Base-by-base conservation (phyloP, 2,329 filamentous ascomycete species). In the Beauveria rudraprayagi region DNA sequence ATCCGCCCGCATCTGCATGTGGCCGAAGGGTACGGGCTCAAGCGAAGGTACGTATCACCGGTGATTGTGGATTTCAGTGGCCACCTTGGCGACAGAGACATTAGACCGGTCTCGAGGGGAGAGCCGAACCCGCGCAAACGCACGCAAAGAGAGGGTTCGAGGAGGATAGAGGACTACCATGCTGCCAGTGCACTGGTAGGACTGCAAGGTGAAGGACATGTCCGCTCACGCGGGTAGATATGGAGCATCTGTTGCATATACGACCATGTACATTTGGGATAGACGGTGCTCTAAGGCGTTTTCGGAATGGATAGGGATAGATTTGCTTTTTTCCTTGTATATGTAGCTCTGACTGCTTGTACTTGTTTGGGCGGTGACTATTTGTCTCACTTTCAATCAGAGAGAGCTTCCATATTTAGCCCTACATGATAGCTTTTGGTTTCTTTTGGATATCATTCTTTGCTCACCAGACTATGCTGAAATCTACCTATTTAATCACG, bases 121-220 rank as follows among this genome's bases (percentile, higher is more conserved):
- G 56, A 51, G 17, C 11, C 10, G 8, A 44, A 51, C 24, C 47
- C 47, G 9, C 46, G 47, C 4, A 59, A 52, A 17, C 56, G 56
- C 14, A 52, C 56, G 5, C 56, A 59, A 17, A 52, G 56, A 17
- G 56, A 59, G 9, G 47, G 24, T 11, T 34, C 56, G 17, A 52
- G 47, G 37, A 54, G 50, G 51, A 53, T 55, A 41, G 60, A 61
- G 44, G 62, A 63, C 34, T 58, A 56, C 24, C 61, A 50, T n/a
- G 65, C 63, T 10, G 65, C 65, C 0, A 62, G 34, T 11, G 61
- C 55, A 6, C 58, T 66, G 22, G 40, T 66, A 46, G 63, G 63
- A 11, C 28, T 66, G 11, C 61, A 62, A 3, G 53, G 43, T 26
- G 64, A 64, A 6, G n/a, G n/a, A 26, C 37, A 52, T 37, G 10